Conservation (phyloP, 352 stramenopile species). For the Aphanomyces invadans region DNA sequence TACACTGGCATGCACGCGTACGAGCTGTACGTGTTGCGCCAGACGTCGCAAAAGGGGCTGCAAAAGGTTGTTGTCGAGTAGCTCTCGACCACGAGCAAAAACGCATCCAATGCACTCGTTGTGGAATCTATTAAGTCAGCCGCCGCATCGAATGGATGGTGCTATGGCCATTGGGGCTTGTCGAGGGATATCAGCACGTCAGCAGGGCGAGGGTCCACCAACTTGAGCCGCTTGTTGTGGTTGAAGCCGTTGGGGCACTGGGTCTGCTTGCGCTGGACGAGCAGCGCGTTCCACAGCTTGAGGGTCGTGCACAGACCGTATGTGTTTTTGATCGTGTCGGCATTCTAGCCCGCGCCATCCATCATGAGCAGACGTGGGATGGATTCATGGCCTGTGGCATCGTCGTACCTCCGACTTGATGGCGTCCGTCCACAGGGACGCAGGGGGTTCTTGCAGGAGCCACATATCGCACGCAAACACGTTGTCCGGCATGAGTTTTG, state of each 20-base stretch:
- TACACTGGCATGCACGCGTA: constrained; percentile 5
- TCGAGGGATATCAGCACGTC: not conserved
- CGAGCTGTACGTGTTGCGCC: constrained; percentile 2
- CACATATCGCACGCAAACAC: constrained; percentile 73
- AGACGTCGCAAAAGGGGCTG: not conserved
- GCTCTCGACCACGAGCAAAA: not conserved
- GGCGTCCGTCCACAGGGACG: constrained; percentile 51
- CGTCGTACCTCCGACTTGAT: constrained; percentile 30
- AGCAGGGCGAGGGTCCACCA: constrained; percentile 24
- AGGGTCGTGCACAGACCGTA: constrained; percentile 75
- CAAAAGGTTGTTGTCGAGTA: not conserved
- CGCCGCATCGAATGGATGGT: no score
- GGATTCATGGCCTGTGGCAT: no score
- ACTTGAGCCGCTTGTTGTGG: constrained; percentile 48
- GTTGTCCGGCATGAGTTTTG: constrained; percentile 53
- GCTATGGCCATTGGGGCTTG: not conserved
- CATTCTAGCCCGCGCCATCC: no score
- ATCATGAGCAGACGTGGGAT: no score
- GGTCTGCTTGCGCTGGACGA: constrained; percentile 51
- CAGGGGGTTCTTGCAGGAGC: constrained; percentile 49
- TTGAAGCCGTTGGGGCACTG: constrained; percentile 62
- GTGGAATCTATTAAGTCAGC: no score
- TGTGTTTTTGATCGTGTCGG: constrained; percentile 43
- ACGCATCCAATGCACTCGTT: no score
- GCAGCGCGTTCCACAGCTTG: constrained; percentile 60